A percentile compares a stretch with the other conserved stretches of the same genome.
Evolutionary conservation across 257 asterid genomes (phyloP).

Genomic region (Solanum verrucosum): DNA sequence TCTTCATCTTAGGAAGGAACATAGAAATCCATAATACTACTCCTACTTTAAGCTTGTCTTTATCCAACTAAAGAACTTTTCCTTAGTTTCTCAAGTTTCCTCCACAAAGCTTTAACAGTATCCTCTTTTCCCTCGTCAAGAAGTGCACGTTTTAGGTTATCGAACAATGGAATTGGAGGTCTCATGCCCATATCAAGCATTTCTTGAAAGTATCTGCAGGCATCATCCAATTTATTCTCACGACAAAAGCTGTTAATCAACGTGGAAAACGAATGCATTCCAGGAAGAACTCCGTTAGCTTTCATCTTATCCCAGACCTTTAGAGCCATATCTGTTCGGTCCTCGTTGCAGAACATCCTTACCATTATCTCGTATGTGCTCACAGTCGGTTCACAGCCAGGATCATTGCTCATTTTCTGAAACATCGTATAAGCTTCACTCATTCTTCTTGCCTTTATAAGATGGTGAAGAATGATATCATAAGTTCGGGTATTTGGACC

Average conservation of each 20-base stretch:
- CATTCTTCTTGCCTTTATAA: slow-evolving; percentile 29
- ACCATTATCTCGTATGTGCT: slow-evolving; percentile 76
- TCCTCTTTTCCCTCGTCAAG: slow-evolving; percentile 53
- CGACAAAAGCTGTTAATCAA: slow-evolving; percentile 48
- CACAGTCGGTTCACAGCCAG: slow-evolving; percentile 46
- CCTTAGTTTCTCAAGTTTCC: slow-evolving; percentile 45
- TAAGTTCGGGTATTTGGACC: slow-evolving; percentile 76
- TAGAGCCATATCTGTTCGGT: slow-evolving; percentile 55
- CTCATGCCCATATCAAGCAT: slow-evolving; percentile 79
- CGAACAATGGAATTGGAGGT: slow-evolving; percentile 61
- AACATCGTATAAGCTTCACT: slow-evolving; percentile 54
- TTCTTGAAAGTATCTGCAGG: slow-evolving; percentile 40
- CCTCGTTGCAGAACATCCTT: slow-evolving; percentile 68
- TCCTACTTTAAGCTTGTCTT: neutral
- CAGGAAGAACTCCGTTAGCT: slow-evolving; percentile 57
- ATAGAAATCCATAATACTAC: neutral
- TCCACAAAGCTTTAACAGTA: slow-evolving; percentile 21
- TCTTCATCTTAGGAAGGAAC: no score
- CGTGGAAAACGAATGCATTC: slow-evolving; percentile 66
- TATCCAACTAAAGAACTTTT: slow-evolving; percentile 33
- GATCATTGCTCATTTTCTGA: slow-evolving; percentile 45
- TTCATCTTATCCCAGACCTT: slow-evolving; percentile 69
- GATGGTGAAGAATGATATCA: slow-evolving; percentile 65
- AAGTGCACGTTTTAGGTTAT: slow-evolving; percentile 47
- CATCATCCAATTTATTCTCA: slow-evolving; percentile 44